Evolutionary conservation across 768 basidiomycete genomes (phyloP), one percentile per base, ranked within the genome.

Genomic region (Leccinum olivaceopallidum): DNA sequence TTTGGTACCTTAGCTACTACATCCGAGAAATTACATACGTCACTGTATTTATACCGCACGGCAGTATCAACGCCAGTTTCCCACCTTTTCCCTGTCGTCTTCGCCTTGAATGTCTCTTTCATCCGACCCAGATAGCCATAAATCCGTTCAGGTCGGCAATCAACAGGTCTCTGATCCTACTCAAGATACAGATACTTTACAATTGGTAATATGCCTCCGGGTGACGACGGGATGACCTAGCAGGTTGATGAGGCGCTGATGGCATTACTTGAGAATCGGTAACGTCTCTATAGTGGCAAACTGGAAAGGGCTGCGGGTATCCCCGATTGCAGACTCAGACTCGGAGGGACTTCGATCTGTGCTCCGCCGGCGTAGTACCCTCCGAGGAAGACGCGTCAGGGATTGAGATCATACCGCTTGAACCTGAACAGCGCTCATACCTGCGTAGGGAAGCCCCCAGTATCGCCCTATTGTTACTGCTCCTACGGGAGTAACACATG

Each of bases 371-470:
- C 34, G 54, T 53, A 47, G 53, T 49, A n/a, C 30, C 51, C 51
- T 69, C 57, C 13, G 61, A 64, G 63, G 58, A 67, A 16, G 74
- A 73, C 57, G 72, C 76, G 75, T 75, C 77, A 75, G 78, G 85
- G 92, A 77, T 93, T 95, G 93, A 95, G 94, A 95, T 90, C 61
- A 95, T 85, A 95, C 93, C 92, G 94, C 87, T 85, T 76, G 90
- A 94, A 94, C 93, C 92, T 95, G 94, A 92, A 83, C 89, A 93
- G 92, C 82, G 90, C 85, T 92, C 83, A 94, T 82, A 92, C 90
- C 91, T 30, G 93, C 94, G 93, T 92, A 94, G 92, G 92, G 92
- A 95, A 92, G 89, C 89, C 89, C 80, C 44, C 84, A 89, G 89
- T 85, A 79, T 88, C 77, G 67, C 73, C 78, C 77, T 76, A 72